Conservation (phyloP, 371 early-diverging fungal genomes). For the Mortierella sp. region DNA sequence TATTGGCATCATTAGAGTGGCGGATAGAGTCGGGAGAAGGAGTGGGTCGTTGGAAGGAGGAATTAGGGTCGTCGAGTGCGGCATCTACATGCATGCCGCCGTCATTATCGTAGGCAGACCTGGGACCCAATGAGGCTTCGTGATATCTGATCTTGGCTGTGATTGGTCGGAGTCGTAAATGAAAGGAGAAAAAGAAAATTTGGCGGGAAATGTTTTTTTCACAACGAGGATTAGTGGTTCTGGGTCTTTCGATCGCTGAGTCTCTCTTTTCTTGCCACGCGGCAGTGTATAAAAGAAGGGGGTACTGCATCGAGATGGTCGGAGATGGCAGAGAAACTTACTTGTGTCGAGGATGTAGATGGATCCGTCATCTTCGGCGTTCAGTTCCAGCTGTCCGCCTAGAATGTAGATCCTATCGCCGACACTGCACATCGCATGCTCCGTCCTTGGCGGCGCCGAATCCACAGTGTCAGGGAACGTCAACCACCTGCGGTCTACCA, state of each 20-base stretch:
- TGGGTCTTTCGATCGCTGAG: neutral
- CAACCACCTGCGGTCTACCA: slow-evolving; percentile 76
- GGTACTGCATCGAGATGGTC: neutral
- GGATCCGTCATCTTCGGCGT: slow-evolving; percentile 65
- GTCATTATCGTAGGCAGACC: slow-evolving; percentile 33
- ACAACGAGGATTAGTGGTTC: neutral
- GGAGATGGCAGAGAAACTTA: slow-evolving; percentile 39
- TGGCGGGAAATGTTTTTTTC: slow-evolving; percentile 1
- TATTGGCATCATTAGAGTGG: slow-evolving; percentile 14
- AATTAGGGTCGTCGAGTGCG: slow-evolving; percentile 2
- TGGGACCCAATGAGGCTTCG: slow-evolving; percentile 31
- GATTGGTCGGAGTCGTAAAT: slow-evolving; percentile 7
- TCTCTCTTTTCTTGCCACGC: neutral
- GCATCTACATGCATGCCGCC: slow-evolving; percentile 16
- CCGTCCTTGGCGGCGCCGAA: slow-evolving; percentile 74
- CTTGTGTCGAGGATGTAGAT: slow-evolving; percentile 78
- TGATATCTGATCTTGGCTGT: slow-evolving; percentile 80
- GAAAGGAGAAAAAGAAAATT: slow-evolving; percentile 1
- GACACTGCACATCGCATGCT: slow-evolving; percentile 73
- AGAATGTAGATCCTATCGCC: slow-evolving; percentile 74
- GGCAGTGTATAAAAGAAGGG: neutral
- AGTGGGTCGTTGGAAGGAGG: slow-evolving; percentile 18
- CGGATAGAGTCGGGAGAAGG: slow-evolving; percentile 43
- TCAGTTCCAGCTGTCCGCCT: slow-evolving; percentile 70
- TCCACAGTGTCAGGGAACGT: slow-evolving; percentile 82